A percentile compares a stretch with the other conserved stretches of the same genome.
phyloP scores from a whole-genome alignment of 2,329 filamentous ascomycete genomes.

The Emmonsiellopsis sp. region DNA sequence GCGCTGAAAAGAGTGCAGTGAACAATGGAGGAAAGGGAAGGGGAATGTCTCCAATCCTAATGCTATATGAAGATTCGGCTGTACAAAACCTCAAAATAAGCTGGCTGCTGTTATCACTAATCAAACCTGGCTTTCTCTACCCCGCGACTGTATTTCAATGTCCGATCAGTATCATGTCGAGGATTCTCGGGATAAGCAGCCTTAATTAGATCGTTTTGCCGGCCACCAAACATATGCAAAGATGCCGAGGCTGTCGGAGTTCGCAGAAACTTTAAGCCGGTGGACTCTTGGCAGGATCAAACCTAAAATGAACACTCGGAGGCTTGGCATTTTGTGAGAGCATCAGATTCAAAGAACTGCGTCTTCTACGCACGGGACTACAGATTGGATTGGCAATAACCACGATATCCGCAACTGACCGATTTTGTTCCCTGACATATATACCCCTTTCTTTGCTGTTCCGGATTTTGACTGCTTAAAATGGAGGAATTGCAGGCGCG shows the following conservation, averaged over 20 bases:
- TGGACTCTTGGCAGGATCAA: neutral
- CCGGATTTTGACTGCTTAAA: neutral
- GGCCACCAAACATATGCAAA: constrained; percentile 9
- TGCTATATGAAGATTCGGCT: too few species aligned
- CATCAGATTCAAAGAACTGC: too few species aligned
- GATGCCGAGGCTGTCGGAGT: constrained; percentile 19
- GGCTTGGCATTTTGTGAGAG: neutral
- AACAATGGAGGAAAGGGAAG: neutral
- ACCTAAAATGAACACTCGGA: neutral
- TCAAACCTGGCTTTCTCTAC: too few species aligned
- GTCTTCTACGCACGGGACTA: too few species aligned
- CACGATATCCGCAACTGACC: neutral
- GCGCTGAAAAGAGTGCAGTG: neutral
- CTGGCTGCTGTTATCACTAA: too few species aligned
- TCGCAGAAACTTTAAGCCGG: constrained; percentile 12
- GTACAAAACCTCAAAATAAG: too few species aligned
- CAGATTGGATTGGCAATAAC: neutral
- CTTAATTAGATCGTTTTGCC: constrained; percentile 4
- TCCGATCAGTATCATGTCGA: too few species aligned
- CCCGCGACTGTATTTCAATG: too few species aligned
- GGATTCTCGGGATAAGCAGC: too few species aligned
- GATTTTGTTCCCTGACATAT: neutral
- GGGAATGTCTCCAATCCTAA: neutral
- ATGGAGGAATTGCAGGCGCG: constrained; percentile 70
- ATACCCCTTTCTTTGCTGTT: neutral